Evolutionary conservation across 2,329 filamentous ascomycete genomes (phyloP).

Genomic region (Trichoderma arundinaceum): DNA sequence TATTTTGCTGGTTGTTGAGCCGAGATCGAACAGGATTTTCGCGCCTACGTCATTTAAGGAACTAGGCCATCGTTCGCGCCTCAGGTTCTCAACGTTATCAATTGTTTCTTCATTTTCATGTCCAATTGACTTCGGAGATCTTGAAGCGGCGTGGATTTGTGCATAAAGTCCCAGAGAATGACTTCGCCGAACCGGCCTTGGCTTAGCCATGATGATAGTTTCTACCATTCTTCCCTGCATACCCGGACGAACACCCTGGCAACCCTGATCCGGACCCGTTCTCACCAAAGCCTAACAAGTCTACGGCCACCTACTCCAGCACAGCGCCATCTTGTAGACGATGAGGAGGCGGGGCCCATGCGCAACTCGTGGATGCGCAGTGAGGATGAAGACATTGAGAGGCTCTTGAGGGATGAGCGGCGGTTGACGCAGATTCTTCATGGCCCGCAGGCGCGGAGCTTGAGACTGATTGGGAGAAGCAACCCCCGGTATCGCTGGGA

Average conservation of each 20-base stretch:
- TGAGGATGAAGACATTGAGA: conserved; percentile 53
- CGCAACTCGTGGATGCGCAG: conserved; percentile 35
- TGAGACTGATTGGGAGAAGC: conserved; percentile 85
- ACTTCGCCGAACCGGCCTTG: conserved; percentile 41
- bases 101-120: background rate
- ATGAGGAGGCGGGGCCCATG: conserved; percentile 42
- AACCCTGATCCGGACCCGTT: conserved; percentile 49
- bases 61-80: background rate
- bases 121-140: conserved; percentile 16
- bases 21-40: conserved; percentile 14
- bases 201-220: conserved; percentile 26
- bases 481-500: conserved; percentile 89
- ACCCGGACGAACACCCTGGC: conserved; percentile 48
- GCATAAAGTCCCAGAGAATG: conserved; percentile 35
- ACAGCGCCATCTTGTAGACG: conserved; percentile 38
- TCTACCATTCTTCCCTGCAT: conserved; percentile 42
- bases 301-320: conserved; percentile 36
- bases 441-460: conserved; percentile 77
- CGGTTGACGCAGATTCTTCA: conserved; percentile 64
- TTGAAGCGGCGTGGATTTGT: background rate
- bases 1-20: conserved; percentile 1
- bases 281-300: conserved; percentile 43
- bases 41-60: conserved; percentile 20
- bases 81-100: conserved; percentile 4
- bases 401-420: conserved; percentile 59